Conservation (phyloP, 495 filamentous ascomycete genomes). For the Daldinia bambusicola region DNA sequence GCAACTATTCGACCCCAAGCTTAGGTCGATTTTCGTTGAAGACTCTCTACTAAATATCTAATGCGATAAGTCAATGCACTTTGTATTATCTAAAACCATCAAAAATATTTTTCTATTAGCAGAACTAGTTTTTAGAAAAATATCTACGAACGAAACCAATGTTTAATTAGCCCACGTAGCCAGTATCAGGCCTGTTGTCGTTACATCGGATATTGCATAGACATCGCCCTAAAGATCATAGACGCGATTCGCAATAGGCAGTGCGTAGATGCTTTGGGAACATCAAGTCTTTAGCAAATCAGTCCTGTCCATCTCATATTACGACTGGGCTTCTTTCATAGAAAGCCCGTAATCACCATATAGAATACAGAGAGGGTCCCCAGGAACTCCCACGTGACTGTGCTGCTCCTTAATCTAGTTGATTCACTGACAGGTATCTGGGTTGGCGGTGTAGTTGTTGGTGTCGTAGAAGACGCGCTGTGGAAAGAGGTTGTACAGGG, state of each 20-base stretch:
- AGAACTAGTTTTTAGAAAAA: neutral
- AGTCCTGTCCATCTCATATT: neutral
- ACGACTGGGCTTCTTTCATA: constrained; percentile 10
- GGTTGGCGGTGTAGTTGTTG: constrained; percentile 21
- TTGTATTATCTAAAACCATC: neutral
- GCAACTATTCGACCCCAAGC: neutral
- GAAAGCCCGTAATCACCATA: constrained; percentile 14
- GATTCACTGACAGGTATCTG: constrained; percentile 36
- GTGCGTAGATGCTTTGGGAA: neutral
- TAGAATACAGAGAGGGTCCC: constrained; percentile 7
- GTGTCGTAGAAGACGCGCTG: constrained; percentile 13
- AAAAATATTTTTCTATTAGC: neutral
- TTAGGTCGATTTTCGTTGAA: neutral
- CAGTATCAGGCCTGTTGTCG: neutral
- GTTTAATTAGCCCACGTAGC: neutral
- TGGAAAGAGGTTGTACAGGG: constrained; percentile 9
- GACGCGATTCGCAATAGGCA: neutral
- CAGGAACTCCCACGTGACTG: constrained; percentile 2
- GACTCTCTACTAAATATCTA: neutral
- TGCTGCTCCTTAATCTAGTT: neutral
- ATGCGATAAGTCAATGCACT: neutral
- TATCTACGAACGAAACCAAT: neutral
- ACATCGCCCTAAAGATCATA: neutral
- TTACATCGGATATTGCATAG: neutral
- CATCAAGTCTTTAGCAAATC: neutral